Base-by-base conservation (phyloP, 1,284 basidiomycete genomes). In the Singerocomus inundabilis region DNA sequence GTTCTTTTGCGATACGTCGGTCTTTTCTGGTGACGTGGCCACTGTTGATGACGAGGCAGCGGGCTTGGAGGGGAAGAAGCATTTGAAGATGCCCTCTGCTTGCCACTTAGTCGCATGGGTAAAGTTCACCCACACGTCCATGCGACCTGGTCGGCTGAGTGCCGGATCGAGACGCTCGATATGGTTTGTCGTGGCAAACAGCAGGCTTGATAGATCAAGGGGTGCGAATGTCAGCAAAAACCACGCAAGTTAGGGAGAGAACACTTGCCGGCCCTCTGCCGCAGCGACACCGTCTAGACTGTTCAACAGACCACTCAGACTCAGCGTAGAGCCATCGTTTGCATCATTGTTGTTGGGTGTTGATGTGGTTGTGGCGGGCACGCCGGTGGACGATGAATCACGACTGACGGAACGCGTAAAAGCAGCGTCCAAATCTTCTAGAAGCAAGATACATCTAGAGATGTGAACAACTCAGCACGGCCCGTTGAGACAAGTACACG, bases 121-220 rank as follows among this genome's bases (percentile, higher is more conserved):
- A 70, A 91, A 91, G 73, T 91, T 89, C 33, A 91, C 79, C 88
- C 89, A 91, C 13, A 91, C 89, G 60, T 91, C 88, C 88, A 91
- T 90, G 46, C 88, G 85, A 48, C 88, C 88, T 30, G 88, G 87
- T 21, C 87, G 79, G 67, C 84, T 88, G 39, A 91, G 74, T 15
- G 88, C 88, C 41, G 89, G 88, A 66, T 91, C 89, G 41, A 91
- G 77, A 46, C 89, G 85, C 67, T 91, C 88, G 60, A 91, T 90
- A 64, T 91, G 88, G 68, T 91, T 91, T 10, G 88, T 91, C 8
- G 88, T 91, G 31, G 87, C 86, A 65, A 91, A 91, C 10, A 91
- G 75, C 51, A 91, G 76, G 36, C 88, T 87, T 61, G 29, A n/a
- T n/a, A 44, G 32, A 52, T 53, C 32, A 32, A 57, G 48, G 51